phyloP scores from a whole-genome alignment of 2,329 filamentous ascomycete species.

The Xylaria arbuscula region DNA sequence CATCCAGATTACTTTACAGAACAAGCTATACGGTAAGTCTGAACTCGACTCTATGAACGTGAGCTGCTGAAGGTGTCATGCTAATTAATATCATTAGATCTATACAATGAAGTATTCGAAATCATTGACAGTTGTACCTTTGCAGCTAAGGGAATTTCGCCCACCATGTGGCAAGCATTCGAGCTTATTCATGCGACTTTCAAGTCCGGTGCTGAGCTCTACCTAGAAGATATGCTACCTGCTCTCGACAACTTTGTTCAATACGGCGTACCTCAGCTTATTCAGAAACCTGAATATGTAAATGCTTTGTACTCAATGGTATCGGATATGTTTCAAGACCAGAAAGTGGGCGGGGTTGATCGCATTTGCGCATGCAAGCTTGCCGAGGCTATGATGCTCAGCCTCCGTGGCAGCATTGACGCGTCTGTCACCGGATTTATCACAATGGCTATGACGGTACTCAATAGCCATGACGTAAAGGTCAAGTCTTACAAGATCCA shows the following conservation, averaged over 20 bases:
- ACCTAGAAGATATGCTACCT: constrained; percentile 98
- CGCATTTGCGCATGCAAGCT: constrained; percentile 97
- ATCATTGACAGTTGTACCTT: constrained; percentile 99
- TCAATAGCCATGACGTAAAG: constrained; percentile 80
- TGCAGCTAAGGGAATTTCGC: constrained; percentile 92
- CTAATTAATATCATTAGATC: constrained; percentile 61
- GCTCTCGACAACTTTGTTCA: constrained; percentile 98
- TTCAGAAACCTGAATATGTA: constrained; percentile 86
- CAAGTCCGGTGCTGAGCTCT: constrained; percentile 95
- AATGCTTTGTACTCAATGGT: constrained; percentile 94
- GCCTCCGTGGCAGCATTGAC: constrained; percentile 88
- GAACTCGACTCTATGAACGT: background rate
- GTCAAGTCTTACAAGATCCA: constrained; percentile 96
- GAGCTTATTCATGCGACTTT: constrained; percentile 97
- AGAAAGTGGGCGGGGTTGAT: constrained; percentile 92
- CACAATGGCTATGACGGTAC: constrained; percentile 84
- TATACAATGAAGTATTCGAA: constrained; percentile 98
- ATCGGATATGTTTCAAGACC: constrained; percentile 90
- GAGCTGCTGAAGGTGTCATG: background rate
- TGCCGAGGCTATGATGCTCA: constrained; percentile 96
- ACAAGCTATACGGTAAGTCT: constrained; percentile 86
- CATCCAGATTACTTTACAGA: constrained; percentile 93
- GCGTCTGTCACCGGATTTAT: constrained; percentile 90
- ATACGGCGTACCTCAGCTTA: constrained; percentile 83
- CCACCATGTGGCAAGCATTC: constrained; percentile 98